A percentile compares a stretch with the other conserved stretches of the same genome.
phyloP scores from a whole-genome alignment of 805 yeast species.

The Saturnispora silvae region DNA sequence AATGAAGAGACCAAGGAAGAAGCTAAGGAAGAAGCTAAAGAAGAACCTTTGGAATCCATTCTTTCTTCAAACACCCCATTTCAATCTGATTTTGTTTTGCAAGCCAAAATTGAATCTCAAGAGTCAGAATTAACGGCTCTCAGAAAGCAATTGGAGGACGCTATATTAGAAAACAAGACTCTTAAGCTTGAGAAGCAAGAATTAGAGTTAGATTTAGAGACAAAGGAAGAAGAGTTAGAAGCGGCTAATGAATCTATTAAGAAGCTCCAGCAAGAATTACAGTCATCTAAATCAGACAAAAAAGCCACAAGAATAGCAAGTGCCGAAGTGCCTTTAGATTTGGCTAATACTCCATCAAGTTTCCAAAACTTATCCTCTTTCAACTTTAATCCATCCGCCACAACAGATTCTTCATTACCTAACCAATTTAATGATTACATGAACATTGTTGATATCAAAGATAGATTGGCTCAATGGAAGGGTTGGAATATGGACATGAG shows the following conservation, averaged over 20 bases:
- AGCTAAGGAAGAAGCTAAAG: no score
- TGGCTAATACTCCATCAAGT: constrained; percentile 13
- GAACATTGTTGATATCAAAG: constrained; percentile 45
- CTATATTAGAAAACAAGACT: constrained; percentile 18
- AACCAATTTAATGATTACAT: constrained; percentile 23
- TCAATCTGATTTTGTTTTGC: constrained; percentile 20
- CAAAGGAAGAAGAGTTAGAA: constrained; percentile 25
- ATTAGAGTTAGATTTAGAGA: constrained; percentile 31
- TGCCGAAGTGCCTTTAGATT: constrained; percentile 15
- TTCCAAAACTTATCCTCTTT: constrained; percentile 18
- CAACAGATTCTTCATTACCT: neutral
- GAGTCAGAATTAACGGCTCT: constrained; percentile 20
- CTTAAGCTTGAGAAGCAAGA: constrained; percentile 21
- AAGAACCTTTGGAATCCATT: constrained; percentile 9
- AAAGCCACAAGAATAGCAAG: constrained; percentile 7
- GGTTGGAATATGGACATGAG: constrained; percentile 85
- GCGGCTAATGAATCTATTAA: constrained; percentile 23
- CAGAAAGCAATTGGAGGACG: constrained; percentile 5
- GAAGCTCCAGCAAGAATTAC: constrained; percentile 16
- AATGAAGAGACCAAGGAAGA: no score
- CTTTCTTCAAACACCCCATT: constrained; percentile 13
- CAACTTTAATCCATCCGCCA: constrained; percentile 17
- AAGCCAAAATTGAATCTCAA: constrained; percentile 27
- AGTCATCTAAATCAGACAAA: constrained; percentile 21
- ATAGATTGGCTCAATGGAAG: constrained; percentile 60